phyloP scores from a whole-genome alignment of 441 rosid species.

The Brassica balearica region DNA sequence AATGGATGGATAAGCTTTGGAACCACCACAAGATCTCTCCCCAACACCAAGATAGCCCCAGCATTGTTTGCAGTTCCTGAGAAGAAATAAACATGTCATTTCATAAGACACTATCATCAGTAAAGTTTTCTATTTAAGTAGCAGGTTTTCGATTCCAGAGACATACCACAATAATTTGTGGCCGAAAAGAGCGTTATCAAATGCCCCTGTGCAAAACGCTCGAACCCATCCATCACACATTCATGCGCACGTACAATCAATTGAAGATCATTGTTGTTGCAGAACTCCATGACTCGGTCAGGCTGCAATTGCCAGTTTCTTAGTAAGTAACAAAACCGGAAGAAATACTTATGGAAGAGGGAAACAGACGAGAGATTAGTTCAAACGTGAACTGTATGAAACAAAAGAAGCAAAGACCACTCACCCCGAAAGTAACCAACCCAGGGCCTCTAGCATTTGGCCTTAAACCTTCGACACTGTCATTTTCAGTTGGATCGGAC shows the following conservation, averaged over 20 bases:
- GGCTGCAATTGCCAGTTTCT: slow-evolving; percentile 62
- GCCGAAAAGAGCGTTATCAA: slow-evolving; percentile 55
- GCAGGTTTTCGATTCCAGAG: neutral
- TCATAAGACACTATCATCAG: neutral
- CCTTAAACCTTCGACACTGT: slow-evolving; percentile 96
- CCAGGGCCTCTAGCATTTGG: slow-evolving; percentile 99
- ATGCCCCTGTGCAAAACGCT: slow-evolving; percentile 96
- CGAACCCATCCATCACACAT: slow-evolving; percentile 99
- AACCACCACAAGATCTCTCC: slow-evolving; percentile 98
- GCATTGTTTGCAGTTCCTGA: slow-evolving; percentile 98
- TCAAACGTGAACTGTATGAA: neutral
- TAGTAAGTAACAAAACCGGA: slow-evolving; percentile 15
- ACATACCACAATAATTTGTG: slow-evolving; percentile 69
- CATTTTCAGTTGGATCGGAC: slow-evolving; percentile 99
- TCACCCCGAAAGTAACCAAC: slow-evolving; percentile 96
- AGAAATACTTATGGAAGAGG: neutral
- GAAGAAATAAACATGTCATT: neutral
- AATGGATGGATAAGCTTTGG: slow-evolving; percentile 96
- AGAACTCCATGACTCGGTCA: slow-evolving; percentile 98
- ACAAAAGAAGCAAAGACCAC: slow-evolving; percentile 36
- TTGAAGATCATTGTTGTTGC: slow-evolving; percentile 97
- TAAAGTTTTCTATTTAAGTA: neutral
- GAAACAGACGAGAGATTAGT: neutral
- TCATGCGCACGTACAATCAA: slow-evolving; percentile 97
- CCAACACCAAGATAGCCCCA: slow-evolving; percentile 96